Percentiles rank a stretch among this genome's conserved stretches.
These are phyloP conservation scores for Rhodotorula sp. DNA, from an alignment of 1,284 basidiomycete genomes.

Conservation along the genomic window DNA sequence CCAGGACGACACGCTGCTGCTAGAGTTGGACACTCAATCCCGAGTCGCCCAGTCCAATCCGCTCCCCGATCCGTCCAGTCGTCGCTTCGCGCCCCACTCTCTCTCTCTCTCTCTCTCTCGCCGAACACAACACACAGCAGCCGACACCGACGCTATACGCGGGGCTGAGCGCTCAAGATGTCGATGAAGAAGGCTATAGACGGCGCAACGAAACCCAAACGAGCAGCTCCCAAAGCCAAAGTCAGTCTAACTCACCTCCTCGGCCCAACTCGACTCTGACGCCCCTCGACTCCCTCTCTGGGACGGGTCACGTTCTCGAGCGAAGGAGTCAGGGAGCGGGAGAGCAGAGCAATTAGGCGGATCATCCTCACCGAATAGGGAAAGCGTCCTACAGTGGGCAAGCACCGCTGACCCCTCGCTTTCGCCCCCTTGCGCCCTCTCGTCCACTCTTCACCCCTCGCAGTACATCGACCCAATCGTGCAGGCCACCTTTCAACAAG, in stretches of 20 bases:
- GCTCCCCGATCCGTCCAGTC: neutral
- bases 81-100: neutral
- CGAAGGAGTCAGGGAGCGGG: neutral
- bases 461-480: slow-evolving; percentile 78
- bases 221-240: slow-evolving; percentile 88
- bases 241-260: slow-evolving; percentile 50
- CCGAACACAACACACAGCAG: neutral
- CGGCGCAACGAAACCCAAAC: slow-evolving; percentile 72
- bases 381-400: no score
- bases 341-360: neutral
- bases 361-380: neutral
- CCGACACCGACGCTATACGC: no score
- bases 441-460: neutral
- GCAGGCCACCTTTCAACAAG: slow-evolving; percentile 87
- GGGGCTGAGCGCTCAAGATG: neutral
- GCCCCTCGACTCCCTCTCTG: neutral
- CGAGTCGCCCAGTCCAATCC: neutral
- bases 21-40: no score
- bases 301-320: neutral
- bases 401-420: neutral
- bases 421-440: neutral
- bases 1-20: no score
- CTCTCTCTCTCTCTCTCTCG: neutral
- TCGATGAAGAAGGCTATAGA: slow-evolving; percentile 34
- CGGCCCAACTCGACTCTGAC: neutral